A percentile compares a stretch with the other conserved stretches of the same genome.
Evolutionary conservation across 352 stramenopile species (phyloP).

Genomic region (Phytophthora hibernalis): DNA sequence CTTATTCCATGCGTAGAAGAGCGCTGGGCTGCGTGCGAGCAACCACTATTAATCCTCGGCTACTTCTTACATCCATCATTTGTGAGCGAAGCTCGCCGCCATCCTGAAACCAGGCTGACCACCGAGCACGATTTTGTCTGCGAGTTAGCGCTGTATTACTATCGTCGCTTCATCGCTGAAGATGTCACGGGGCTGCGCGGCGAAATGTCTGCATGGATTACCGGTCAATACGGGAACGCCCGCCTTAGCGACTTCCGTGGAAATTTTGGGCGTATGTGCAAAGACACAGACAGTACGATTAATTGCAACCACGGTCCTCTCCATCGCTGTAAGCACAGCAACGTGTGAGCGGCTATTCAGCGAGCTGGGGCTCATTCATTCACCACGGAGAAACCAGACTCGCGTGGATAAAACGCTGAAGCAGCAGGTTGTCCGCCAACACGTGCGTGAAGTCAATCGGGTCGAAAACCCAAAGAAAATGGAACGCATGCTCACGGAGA

Average conservation of each 20-base stretch:
- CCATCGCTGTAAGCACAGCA: conserved; percentile 11
- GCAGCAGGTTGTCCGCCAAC: conserved; percentile 6
- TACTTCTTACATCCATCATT: not conserved
- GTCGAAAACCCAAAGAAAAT: not conserved
- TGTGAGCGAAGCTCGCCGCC: not conserved
- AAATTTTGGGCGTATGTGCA: not conserved
- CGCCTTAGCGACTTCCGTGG: not conserved
- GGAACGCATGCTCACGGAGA: not conserved
- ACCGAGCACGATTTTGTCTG: not conserved
- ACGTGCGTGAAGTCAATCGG: conserved; percentile 5
- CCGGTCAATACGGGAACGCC: not conserved
- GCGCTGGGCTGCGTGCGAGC: not conserved
- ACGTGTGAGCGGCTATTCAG: conserved; percentile 6
- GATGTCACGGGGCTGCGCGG: not conserved
- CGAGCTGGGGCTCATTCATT: conserved; percentile 11
- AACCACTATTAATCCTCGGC: not conserved
- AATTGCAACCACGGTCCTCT: not conserved
- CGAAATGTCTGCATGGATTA: not conserved
- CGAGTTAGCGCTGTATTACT: not conserved
- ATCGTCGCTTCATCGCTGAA: not conserved
- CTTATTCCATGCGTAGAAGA: not conserved
- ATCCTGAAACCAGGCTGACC: not conserved
- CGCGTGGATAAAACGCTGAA: too few species aligned
- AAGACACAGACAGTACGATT: not conserved
- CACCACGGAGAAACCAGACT: conserved; percentile 5